Evolutionary conservation across 495 filamentous ascomycete genomes (phyloP).

Genomic region (Talaromyces trachyspermus): DNA sequence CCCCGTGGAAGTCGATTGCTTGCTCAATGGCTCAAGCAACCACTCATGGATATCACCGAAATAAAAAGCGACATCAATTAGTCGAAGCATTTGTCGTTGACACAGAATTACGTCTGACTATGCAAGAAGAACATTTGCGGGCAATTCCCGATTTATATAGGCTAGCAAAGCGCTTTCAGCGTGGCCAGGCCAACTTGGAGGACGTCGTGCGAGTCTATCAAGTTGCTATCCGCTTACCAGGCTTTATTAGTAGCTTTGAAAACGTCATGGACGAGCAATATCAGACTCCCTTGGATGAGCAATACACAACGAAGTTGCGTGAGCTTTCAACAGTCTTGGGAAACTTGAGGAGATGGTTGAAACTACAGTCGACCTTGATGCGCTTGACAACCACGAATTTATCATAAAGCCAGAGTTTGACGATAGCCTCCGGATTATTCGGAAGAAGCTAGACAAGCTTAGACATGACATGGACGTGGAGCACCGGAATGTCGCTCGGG

Average conservation of each 20-base stretch:
- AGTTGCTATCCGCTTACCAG: constrained; percentile 83
- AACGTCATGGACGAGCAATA: constrained; percentile 94
- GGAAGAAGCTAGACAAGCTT: constrained; percentile 83
- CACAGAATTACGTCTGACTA: constrained; percentile 88
- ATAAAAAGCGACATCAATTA: constrained; percentile 88
- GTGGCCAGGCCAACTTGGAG: constrained; percentile 82
- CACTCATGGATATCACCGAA: constrained; percentile 82
- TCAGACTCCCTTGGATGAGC: constrained; percentile 75
- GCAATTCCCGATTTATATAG: constrained; percentile 93
- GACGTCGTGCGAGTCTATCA: constrained; percentile 95
- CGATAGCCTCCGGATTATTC: constrained; percentile 76
- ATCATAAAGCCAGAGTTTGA: constrained; percentile 99
- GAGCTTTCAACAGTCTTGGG: constrained; percentile 69
- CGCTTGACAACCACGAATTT: constrained; percentile 94
- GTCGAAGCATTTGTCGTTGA: constrained; percentile 93
- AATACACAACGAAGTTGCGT: constrained; percentile 78
- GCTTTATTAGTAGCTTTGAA: constrained; percentile 81
- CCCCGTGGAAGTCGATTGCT: constrained; percentile 81
- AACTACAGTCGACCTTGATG: constrained; percentile 93
- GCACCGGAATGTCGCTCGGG: constrained; percentile 65
- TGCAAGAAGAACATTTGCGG: constrained; percentile 95
- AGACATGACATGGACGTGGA: constrained; percentile 77
- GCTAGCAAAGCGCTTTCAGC: constrained; percentile 88
- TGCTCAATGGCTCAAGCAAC: constrained; percentile 97
- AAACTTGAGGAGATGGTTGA: constrained; percentile 98